Evolutionary conservation across 208 protist genomes (phyloP).

Genomic region (Sergeia podlipaevii): DNA sequence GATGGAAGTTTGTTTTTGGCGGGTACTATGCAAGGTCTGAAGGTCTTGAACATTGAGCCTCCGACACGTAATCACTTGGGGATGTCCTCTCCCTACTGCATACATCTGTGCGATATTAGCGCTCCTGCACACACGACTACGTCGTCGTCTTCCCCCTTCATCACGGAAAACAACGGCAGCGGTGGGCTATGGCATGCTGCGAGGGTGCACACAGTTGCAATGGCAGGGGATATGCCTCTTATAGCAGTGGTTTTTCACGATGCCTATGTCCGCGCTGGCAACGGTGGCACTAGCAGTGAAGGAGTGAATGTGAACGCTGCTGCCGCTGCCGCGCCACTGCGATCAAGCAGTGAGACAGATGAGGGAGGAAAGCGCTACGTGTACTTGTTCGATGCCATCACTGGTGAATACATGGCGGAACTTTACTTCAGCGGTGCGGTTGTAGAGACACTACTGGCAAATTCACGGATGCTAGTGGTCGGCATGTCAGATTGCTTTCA

Average conservation of each 20-base stretch:
- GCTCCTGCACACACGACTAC: not conserved
- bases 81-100: not conserved
- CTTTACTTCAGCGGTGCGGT: constrained; percentile 57
- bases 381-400: constrained; percentile 45
- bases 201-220: constrained; percentile 34
- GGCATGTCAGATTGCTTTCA: constrained; percentile 45
- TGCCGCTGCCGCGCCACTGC: not conserved
- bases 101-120: not conserved
- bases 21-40: too few species aligned
- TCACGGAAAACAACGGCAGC: not conserved
- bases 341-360: constrained; percentile 8
- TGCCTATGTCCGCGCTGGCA: not conserved
- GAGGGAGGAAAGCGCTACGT: constrained; percentile 17
- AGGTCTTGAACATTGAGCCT: too few species aligned
- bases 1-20: too few species aligned
- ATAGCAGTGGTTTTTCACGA: constrained; percentile 48
- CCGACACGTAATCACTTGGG: too few species aligned
- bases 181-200: constrained; percentile 20
- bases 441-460: constrained; percentile 33
- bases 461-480: constrained; percentile 39
- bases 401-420: constrained; percentile 29
- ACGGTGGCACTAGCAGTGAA: not conserved
- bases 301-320: not conserved
- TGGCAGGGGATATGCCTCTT: constrained; percentile 47
- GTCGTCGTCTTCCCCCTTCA: not conserved